Evolutionary conservation across 2,329 filamentous ascomycete species (phyloP).

Genomic region (Phoma sp.): DNA sequence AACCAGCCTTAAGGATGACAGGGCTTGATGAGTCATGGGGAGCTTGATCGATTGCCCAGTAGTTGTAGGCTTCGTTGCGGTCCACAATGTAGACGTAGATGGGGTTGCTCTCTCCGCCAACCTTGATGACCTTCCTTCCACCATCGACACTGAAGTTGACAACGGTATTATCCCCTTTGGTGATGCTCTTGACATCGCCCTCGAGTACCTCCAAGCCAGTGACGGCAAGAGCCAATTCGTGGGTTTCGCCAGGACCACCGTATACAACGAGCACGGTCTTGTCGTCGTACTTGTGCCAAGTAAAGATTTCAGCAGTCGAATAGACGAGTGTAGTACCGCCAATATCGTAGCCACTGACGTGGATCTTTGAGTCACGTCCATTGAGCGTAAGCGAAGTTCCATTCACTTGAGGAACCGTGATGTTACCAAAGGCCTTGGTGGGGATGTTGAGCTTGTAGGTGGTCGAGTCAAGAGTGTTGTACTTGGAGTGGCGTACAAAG

Average conservation of each 20-base stretch:
- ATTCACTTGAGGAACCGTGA: constrained; percentile 66
- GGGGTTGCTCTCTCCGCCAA: constrained; percentile 49
- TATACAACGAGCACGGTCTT: constrained; percentile 70
- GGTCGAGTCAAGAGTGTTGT: constrained; percentile 63
- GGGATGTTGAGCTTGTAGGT: constrained; percentile 69
- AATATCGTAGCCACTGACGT: constrained; percentile 70
- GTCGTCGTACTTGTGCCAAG: constrained; percentile 68
- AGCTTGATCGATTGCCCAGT: constrained; percentile 66
- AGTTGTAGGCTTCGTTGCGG: constrained; percentile 71
- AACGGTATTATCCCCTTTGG: constrained; percentile 54
- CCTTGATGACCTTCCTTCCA: constrained; percentile 59
- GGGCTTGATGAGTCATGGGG: constrained; percentile 38
- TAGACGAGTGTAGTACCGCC: constrained; percentile 67
- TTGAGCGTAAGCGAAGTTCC: constrained; percentile 61
- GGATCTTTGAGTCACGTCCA: constrained; percentile 70
- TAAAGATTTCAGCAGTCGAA: constrained; percentile 72
- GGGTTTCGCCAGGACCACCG: constrained; percentile 65
- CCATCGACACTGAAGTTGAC: constrained; percentile 63
- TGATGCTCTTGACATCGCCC: constrained; percentile 49
- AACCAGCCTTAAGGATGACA: constrained; percentile 68
- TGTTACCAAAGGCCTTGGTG: constrained; percentile 61
- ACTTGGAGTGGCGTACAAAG: constrained; percentile 69
- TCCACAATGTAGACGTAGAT: constrained; percentile 67
- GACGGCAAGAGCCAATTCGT: constrained; percentile 64
- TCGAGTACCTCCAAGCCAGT: constrained; percentile 48